These are phyloP conservation scores for Musa itinerans DNA, from an alignment of 176 grass and related monocot species.

Conservation along the genomic window DNA sequence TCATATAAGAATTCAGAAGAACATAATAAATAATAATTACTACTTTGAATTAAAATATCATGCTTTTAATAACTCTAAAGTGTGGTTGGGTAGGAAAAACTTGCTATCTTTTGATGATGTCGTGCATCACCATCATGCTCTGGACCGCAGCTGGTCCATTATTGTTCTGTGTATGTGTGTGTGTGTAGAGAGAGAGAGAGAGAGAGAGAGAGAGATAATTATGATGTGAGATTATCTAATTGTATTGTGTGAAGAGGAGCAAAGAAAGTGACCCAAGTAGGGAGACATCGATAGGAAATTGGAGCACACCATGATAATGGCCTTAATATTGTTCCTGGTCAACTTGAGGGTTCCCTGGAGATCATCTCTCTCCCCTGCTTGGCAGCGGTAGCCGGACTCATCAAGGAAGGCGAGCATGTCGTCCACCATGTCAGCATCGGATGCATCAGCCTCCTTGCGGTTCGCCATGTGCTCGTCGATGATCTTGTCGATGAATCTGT, in stretches of 20 bases:
- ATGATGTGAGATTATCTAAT: no score
- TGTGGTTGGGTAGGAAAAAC: background rate
- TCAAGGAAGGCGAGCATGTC: constrained; percentile 77
- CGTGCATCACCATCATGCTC: background rate
- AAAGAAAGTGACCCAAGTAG: no score
- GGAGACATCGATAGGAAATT: no score
- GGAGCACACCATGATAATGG: constrained; percentile 5
- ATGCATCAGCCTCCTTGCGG: constrained; percentile 42
- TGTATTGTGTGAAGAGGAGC: no score
- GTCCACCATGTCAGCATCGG: constrained; percentile 87
- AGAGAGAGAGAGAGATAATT: no score
- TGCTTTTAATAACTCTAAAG: background rate
- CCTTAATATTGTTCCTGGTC: constrained; percentile 80
- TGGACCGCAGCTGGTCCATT: background rate
- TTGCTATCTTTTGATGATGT: background rate
- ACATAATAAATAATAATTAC: no score
- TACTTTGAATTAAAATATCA: no score
- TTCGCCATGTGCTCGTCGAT: constrained; percentile 77
- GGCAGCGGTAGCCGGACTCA: constrained; percentile 2
- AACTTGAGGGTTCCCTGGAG: constrained; percentile 49
- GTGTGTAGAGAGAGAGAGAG: no score
- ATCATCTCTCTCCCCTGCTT: constrained; percentile 18
- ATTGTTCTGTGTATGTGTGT: no score
- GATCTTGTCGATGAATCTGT: constrained; percentile 87
- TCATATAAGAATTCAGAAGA: no score